Base-by-base conservation (phyloP, 495 filamentous ascomycete species). In the Entonaema liquescens region DNA sequence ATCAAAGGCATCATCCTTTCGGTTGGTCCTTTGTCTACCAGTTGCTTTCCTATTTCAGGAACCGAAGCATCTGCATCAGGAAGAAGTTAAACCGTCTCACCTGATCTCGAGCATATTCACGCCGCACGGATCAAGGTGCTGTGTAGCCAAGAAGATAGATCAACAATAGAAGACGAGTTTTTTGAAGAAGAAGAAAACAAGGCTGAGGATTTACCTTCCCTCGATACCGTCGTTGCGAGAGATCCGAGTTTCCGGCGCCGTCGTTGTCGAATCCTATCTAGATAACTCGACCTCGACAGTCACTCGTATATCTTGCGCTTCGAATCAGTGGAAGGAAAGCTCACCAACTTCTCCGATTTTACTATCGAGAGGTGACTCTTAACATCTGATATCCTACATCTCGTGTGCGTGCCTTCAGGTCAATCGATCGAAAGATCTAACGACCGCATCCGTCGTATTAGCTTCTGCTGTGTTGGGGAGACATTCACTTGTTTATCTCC, bases 401-500 rank as follows among this genome's bases (percentile, higher is more conserved):
- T 31, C 68, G 73, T 73, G 70, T 74, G 69, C 74, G 66, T 72
- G 64, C 49, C 53, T 44, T 59, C 38, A 28, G 59, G 60, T 73
- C 66, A 71, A 67, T 26, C 53, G 76, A 74, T 81, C 71, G 79
- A 78, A 74, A 81, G 63, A 80, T 80, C 75, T 72, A 71, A 68
- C 75, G 62, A 73, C 74, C 68, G 53, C 40, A 65, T 57, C 31
- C 73, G 70, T 75, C 65, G 54, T 79, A 78, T 78, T 79, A 83
- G 74, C 74, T 65, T 21, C 58, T 40, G 76, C 70, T 64, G 80
- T 79, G 79, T 82, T 89, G 93, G 94, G 92, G 94, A 97, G 90
- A 93, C 94, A 97, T 98, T 98, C 81, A 89, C 75, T 98, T 97
- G 94, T 97, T 92, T 86, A 92, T 97, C 94, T 97, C 93, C 92